Conservation (phyloP, 169 alveolate genomes). For the Plasmodium adleri region DNA sequence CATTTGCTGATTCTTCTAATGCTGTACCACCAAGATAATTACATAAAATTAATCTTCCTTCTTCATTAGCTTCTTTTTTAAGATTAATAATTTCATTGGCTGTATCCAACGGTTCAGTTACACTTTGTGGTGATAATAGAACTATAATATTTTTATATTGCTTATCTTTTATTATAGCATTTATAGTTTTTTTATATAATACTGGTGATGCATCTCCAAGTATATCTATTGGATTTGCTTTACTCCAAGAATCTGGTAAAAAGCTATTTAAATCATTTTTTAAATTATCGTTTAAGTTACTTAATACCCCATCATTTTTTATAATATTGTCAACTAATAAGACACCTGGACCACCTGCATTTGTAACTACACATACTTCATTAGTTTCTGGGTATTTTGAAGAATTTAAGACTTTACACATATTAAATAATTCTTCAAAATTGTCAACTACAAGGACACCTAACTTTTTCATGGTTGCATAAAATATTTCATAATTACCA, state of each 20-base stretch:
- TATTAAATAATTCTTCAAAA: conserved; percentile 84
- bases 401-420: conserved; percentile 77
- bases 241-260: conserved; percentile 86
- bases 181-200: conserved; percentile 82
- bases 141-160: conserved; percentile 82
- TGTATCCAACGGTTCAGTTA: conserved; percentile 58
- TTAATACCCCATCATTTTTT: conserved; percentile 78
- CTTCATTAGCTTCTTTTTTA: conserved; percentile 1
- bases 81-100: conserved; percentile 60
- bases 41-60: conserved; percentile 21
- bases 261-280: conserved; percentile 77
- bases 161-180: conserved; percentile 79
- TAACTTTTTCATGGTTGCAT: conserved; percentile 83
- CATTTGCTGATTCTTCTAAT: conserved; percentile 79
- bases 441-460: conserved; percentile 84
- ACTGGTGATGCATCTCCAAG: conserved; percentile 88
- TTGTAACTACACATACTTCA: conserved; percentile 83
- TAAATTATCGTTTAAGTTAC: conserved; percentile 74
- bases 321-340: conserved; percentile 83
- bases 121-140: conserved; percentile 86
- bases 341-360: conserved; percentile 91
- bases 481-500: conserved; percentile 85
- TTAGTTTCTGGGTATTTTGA: conserved; percentile 82
- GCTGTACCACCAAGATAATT: conserved; percentile 86
- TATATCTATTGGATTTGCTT: conserved; percentile 87